Evolutionary conservation across 2,329 filamentous ascomycete species (phyloP), one percentile per base, ranked within the genome.

Genomic region (Boeremia exigua): DNA sequence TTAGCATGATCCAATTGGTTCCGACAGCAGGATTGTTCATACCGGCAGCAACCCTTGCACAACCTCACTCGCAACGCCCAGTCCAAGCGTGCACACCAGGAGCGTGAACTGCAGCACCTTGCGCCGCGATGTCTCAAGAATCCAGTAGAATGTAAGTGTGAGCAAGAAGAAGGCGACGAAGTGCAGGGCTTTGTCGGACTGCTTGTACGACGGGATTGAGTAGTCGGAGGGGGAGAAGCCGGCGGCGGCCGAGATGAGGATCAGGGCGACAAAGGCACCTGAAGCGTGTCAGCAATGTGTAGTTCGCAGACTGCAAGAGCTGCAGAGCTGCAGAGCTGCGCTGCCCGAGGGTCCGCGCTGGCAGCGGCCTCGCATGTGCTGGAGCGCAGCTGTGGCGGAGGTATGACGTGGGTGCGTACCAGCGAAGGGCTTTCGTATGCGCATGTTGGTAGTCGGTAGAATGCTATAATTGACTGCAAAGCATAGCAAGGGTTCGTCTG

Each of bases 131-230:
- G 92, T 96, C 75, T 99, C 95, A 67, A 97, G 79, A 72, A 97
- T 90, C 92, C 95, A 99, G 85, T 99, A 99, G 83, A 98, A 98
- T 65, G 85, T 73, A 38, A 90, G 77, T 14, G 94, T 96, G 48
- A 99, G 84, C 63, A 91, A 73, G 82, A 98, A 96, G 81, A 99
- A 98, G 68, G 90, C 93, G 55, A 92, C 59, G 67, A 90, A 83
- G 77, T 98, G 95, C 27, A 98, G 84, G 69, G 90, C 80, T 78
- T 99, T 98, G 83, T 97, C 93, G 80, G 77, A 80, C 57, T 82
- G 79, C 56, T 96, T 92, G 73, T 94, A 84, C 69, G 80, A 78
- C 15, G 85, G 80, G 19, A 82, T 73, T 72, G 79, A 73, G 73
- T 78, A 74, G 56, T 74, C 62, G 17, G 62, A 59, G 10, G 71